These are phyloP conservation scores for Mediolabrus comicus DNA, from an alignment of 108 stramenopile genomes.

Conservation along the genomic window DNA sequence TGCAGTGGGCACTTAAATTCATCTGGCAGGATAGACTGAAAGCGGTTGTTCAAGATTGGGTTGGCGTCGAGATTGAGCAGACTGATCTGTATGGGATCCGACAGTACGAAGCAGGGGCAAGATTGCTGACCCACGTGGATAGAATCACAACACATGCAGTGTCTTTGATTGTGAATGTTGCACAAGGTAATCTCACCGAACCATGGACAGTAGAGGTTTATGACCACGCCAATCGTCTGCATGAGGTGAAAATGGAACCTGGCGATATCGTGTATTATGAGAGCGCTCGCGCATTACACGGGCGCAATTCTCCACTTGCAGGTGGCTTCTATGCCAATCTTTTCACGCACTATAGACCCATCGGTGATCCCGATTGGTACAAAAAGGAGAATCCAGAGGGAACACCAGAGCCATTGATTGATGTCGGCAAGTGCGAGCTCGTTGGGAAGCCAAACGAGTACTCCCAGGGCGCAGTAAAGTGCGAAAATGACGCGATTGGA, in stretches of 20 bases:
- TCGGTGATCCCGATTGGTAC: constrained; percentile 59
- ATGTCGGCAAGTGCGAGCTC: constrained; percentile 58
- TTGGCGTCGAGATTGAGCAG: constrained; percentile 73
- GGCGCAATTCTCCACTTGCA: constrained; percentile 70
- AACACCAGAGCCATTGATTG: constrained; percentile 62
- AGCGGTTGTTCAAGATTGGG: constrained; percentile 76
- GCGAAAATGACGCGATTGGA: constrained; percentile 64
- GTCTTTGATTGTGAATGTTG: constrained; percentile 89
- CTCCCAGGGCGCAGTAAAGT: constrained; percentile 62
- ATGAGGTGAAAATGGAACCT: constrained; percentile 76
- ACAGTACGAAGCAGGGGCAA: constrained; percentile 82
- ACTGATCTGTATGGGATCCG: constrained; percentile 93
- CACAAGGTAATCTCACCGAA: constrained; percentile 74
- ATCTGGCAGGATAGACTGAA: constrained; percentile 70
- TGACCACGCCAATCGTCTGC: constrained; percentile 66
- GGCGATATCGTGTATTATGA: constrained; percentile 91
- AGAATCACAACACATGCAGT: constrained; percentile 84
- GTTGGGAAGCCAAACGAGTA: constrained; percentile 50
- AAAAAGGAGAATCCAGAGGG: constrained; percentile 59
- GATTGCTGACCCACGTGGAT: constrained; percentile 89
- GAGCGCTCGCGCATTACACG: constrained; percentile 85
- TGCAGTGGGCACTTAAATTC: constrained; percentile 60
- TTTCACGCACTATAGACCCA: constrained; percentile 91
- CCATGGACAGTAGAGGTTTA: constrained; percentile 85
- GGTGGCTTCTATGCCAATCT: constrained; percentile 81